Conservation (phyloP, 1,284 basidiomycete genomes). For the Coniferiporia sulphurascens region DNA sequence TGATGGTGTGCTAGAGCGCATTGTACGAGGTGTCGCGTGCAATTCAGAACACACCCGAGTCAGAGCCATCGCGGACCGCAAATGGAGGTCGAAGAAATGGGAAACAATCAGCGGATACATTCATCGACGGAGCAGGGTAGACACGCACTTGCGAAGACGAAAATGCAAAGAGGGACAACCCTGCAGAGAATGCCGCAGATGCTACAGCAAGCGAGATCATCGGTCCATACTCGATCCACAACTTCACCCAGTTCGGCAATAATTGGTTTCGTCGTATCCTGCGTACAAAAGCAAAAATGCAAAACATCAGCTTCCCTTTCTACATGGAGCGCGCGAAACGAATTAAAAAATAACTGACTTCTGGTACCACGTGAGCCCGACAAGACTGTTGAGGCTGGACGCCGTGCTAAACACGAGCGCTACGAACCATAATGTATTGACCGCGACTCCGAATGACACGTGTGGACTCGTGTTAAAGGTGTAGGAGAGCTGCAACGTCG, state of each 20-base stretch:
- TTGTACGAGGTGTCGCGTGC: too few relatives aligned
- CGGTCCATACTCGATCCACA: background rate
- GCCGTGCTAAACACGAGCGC: constrained; percentile 26
- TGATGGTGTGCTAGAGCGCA: too few relatives aligned
- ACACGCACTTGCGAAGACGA: background rate
- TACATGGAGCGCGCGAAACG: too few relatives aligned
- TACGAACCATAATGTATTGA: constrained; percentile 25
- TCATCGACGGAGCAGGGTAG: too few relatives aligned
- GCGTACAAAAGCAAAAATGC: too few relatives aligned
- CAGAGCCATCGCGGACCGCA: too few relatives aligned
- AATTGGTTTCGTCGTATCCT: background rate
- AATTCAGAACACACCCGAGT: too few relatives aligned
- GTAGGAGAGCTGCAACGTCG: constrained; percentile 20
- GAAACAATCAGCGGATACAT: too few relatives aligned
- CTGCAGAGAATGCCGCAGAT: background rate
- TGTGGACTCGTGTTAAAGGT: background rate
- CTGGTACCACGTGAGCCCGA: constrained; percentile 8
- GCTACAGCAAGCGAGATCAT: background rate
- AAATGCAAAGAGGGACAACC: background rate
- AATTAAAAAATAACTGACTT: too few relatives aligned
- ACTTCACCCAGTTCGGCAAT: background rate
- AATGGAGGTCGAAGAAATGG: too few relatives aligned
- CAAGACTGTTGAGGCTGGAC: constrained; percentile 23
- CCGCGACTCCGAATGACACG: constrained; percentile 1
- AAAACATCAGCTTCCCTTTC: too few relatives aligned